phyloP scores from a whole-genome alignment of 2,329 filamentous ascomycete species.

The Aspergillus transmontanensis region DNA sequence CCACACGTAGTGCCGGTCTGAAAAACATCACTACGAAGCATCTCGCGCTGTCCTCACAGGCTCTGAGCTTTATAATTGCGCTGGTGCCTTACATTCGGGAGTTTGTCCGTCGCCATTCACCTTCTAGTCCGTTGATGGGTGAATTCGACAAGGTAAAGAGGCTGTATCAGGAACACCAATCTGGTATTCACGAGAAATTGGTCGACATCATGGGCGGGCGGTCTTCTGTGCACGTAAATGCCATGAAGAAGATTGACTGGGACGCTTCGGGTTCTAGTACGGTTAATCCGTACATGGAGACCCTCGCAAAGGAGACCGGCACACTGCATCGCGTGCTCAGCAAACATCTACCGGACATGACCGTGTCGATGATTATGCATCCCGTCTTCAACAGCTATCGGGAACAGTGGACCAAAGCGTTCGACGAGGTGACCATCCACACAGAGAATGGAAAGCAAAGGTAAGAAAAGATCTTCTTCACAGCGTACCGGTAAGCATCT shows the following conservation, averaged over 20 bases:
- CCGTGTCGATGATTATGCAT: conserved; percentile 79
- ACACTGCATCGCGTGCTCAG: conserved; percentile 81
- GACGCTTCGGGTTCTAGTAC: conserved; percentile 54
- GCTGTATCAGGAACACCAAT: conserved; percentile 84
- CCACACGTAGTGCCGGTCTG: conserved; percentile 81
- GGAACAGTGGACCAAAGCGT: conserved; percentile 73
- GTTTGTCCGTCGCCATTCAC: conserved; percentile 77
- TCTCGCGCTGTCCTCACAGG: conserved; percentile 86
- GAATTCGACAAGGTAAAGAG: conserved; percentile 89
- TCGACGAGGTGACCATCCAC: conserved; percentile 65
- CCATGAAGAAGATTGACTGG: conserved; percentile 76
- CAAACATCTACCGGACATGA: conserved; percentile 76
- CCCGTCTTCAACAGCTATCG: conserved; percentile 82
- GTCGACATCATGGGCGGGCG: conserved; percentile 88
- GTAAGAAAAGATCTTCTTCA: conserved; percentile 49
- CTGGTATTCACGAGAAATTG: conserved; percentile 87
- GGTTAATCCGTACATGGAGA: conserved; percentile 80
- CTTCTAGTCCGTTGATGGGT: conserved; percentile 62
- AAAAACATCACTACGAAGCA: conserved; percentile 98
- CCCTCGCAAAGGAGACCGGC: conserved; percentile 79
- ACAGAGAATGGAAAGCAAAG: conserved; percentile 70
- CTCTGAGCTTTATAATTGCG: conserved; percentile 81
- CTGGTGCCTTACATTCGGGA: conserved; percentile 89
- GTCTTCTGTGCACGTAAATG: conserved; percentile 71
- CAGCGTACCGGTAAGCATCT: conserved; percentile 8